These are phyloP conservation scores for Penicillium sp. DNA, from an alignment of 2,329 filamentous ascomycete species.

Conservation along the genomic window DNA sequence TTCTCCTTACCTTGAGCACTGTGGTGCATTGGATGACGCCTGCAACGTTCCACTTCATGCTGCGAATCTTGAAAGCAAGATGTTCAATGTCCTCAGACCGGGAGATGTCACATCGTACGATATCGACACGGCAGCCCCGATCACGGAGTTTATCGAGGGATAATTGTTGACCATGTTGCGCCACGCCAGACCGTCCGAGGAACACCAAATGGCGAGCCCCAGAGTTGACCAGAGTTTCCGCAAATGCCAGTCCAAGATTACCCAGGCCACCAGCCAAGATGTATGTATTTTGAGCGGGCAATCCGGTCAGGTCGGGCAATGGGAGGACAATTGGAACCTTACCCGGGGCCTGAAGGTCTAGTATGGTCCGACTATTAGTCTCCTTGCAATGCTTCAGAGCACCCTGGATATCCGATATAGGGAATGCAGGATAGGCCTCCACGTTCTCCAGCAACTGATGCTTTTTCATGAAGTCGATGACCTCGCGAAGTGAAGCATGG, in stretches of 20 bases:
- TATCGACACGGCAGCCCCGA: conserved; percentile 18
- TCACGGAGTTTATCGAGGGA: conserved; percentile 16
- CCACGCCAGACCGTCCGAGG: conserved; percentile 23
- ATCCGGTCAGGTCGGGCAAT: conserved; percentile 9
- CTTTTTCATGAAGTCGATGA: conserved; percentile 21
- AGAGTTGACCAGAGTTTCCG: conserved; percentile 19
- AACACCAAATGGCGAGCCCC: conserved; percentile 29
- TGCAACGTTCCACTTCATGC: conserved; percentile 16
- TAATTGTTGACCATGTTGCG: conserved; percentile 13
- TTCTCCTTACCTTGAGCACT: conserved; percentile 18
- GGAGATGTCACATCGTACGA: conserved; percentile 23
- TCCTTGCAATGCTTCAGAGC: conserved; percentile 17
- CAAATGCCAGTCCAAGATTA: conserved; percentile 25
- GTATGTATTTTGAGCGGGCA: conserved; percentile 19
- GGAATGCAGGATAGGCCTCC: conserved; percentile 15
- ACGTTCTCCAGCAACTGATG: conserved; percentile 16
- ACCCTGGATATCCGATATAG: conserved; percentile 10
- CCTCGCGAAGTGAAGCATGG: conserved; percentile 15
- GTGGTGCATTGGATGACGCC: conserved; percentile 27
- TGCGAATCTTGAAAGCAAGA: conserved; percentile 16
- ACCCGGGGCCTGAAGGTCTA: conserved; percentile 20
- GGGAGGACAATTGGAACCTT: conserved; percentile 19
- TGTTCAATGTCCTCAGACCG: conserved; percentile 17
- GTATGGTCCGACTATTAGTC: conserved; percentile 9
- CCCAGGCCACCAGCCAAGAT: conserved; percentile 29